These are phyloP conservation scores for Ophiocordyceps polyrhachis-furcata DNA, from an alignment of 2,329 filamentous ascomycete species.

Conservation along the genomic window DNA sequence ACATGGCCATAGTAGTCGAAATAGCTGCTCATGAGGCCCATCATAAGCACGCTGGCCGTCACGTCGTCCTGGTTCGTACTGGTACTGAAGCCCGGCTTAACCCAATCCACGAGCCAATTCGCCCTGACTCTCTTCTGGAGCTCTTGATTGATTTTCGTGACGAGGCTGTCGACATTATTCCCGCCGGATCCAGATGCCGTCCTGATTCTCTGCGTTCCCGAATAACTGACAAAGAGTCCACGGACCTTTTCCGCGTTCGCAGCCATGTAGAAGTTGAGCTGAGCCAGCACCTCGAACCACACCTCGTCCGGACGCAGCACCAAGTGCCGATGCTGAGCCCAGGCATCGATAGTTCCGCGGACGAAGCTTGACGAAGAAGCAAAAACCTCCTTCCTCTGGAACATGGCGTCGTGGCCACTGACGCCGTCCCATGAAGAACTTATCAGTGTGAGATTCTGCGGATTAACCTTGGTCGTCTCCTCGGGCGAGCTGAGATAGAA, in stretches of 20 bases:
- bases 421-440: too few relatives aligned
- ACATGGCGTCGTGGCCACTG: not conserved
- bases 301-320: constrained; percentile 32
- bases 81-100: constrained; percentile 23
- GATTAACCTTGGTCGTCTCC: not conserved
- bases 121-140: constrained; percentile 13
- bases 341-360: constrained; percentile 25
- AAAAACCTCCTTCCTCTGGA: constrained; percentile 4
- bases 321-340: constrained; percentile 29
- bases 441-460: not conserved
- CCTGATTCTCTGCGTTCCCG: too few relatives aligned
- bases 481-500: not conserved
- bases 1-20: constrained; percentile 7
- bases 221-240: not conserved
- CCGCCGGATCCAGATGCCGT: too few relatives aligned
- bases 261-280: constrained; percentile 31
- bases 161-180: too few relatives aligned
- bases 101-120: constrained; percentile 21
- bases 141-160: too few relatives aligned
- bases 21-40: constrained; percentile 22
- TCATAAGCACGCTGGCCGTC: constrained; percentile 24
- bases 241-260: constrained; percentile 25
- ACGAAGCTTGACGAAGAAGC: constrained; percentile 21
- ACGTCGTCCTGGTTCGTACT: constrained; percentile 17
- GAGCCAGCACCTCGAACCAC: constrained; percentile 33